Evolutionary conservation across 116 monocot species (phyloP), one percentile per base, ranked within the genome.

Genomic region (Papilionanthe hybrid): DNA sequence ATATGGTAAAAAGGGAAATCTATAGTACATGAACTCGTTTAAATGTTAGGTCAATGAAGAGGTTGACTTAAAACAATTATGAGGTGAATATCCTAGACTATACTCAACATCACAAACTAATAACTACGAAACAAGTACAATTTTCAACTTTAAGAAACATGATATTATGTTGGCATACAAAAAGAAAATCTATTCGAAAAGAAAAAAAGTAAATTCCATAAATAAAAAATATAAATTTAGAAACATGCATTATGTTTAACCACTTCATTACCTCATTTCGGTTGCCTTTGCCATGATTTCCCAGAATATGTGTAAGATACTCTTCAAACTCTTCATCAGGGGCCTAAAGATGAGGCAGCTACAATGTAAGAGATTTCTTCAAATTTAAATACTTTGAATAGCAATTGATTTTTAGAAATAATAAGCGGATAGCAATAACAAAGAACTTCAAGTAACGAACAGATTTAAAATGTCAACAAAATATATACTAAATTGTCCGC

Each of bases 281-380:
- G 45, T 92, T 92, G 60, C 95, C 99, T 72, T 90, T 91, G 86
- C 84, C 92, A 15, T 92, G 82, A 9, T 89, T 80, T 79, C 98
- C 91, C 66, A 91, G 83, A 76, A 92, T 81, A 87, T 92, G 83
- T 75, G 85, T 79, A 25, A 99, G 93, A 82, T 93, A 88, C 75
- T 99, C 99, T 73, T 99, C 95, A 86, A 95, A 95, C 84, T 99
- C 99, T 92, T 95, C 93, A 93, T 99, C 95, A 71, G 99, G 95
- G 75, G 99, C 99, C 99, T 99, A 55, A 73, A 17, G 22, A 73
- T 73, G 44, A 73, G 20, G 18, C 11, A 73, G n/a, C 29, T 37
- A 69, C 32, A 37, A 37, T 13, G 32, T 69, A 18, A 37, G 69
- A 30, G 69, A 69, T 37, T 32, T 69, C 15, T 69, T 15, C 37